A percentile compares a stretch with the other conserved stretches of the same genome.
Evolutionary conservation across 257 asterid genomes (phyloP).

Genomic region (Solanum phureja): DNA sequence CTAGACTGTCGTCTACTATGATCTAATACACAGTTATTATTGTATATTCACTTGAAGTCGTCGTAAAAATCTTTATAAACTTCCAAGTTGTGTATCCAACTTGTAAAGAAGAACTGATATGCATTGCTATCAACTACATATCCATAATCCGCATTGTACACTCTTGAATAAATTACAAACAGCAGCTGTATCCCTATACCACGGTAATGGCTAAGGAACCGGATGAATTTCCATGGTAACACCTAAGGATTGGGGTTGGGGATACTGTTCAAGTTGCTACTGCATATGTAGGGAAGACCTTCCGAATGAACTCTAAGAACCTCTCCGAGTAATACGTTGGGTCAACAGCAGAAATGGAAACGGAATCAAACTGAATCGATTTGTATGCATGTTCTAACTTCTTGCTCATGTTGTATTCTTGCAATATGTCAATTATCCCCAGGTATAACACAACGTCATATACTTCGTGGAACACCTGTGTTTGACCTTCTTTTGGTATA

Average conservation of each 20-base stretch:
- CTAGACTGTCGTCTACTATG: neutral
- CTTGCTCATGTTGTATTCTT: constrained; percentile 82
- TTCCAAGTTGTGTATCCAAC: neutral
- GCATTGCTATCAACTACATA: neutral
- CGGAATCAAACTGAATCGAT: constrained; percentile 71
- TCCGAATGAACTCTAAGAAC: constrained; percentile 71
- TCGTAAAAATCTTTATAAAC: neutral
- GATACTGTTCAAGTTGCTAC: neutral
- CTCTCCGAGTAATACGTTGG: constrained; percentile 84
- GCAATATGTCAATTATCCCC: constrained; percentile 91
- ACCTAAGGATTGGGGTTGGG: neutral
- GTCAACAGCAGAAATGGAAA: constrained; percentile 83
- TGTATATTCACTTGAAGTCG: neutral
- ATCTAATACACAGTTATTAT: neutral
- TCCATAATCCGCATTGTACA: neutral
- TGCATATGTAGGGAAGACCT: constrained; percentile 61
- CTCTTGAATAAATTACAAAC: neutral
- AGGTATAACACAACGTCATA: constrained; percentile 84
- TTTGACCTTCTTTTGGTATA: constrained; percentile 26
- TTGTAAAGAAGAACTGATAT: neutral
- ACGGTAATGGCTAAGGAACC: neutral
- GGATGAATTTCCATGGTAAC: neutral
- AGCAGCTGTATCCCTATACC: neutral
- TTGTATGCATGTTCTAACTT: constrained; percentile 85
- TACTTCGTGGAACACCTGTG: constrained; percentile 63